Base-by-base conservation (phyloP, 305 asterid genomes). In the Fraxinus baroniana region DNA sequence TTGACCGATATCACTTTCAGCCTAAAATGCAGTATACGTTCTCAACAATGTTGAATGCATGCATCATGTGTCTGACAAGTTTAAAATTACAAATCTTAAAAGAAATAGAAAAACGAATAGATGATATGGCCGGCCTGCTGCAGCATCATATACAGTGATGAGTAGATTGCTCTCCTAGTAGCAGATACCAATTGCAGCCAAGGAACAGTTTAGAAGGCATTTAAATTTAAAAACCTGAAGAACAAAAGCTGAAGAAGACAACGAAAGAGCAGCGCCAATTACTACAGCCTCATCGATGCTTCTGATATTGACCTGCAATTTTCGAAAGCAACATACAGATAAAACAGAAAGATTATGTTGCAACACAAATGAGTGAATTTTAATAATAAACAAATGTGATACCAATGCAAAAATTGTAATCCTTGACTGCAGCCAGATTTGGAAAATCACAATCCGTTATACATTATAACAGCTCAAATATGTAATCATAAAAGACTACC, bases 281-380 rank as follows among this genome's bases (percentile, higher is more conserved):
- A 94, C 99, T 89, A 97, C 92, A 52, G 99, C 98, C 92, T 97
- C 99, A 60, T 97, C 99, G 81, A 97, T 84, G 79, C 98, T 97
- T 91, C 98, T 94, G 88, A 97, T 97, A 88, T 97, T 97, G 82
- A 97, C 99, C 99, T 94, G 83, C 83, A 87, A 55, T 79, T 84
- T 33, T 85, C 78, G 60, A 44, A 35, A 36, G 80, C 32, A 76
- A 81, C 77, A 81, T 62, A 71, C 33, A 12, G 68, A 73, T 76
- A 83, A 77, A 78, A 82, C 68, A 68, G 74, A 60, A 83, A 62
- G 77, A 80, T 62, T 4, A 49, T 52, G 72, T 66, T 57, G 73
- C 68, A 60, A 77, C 85, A 46, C 66, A 73, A 68, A 39, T 32
- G 36, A 77, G 28, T 46, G 36, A 24, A 32, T 46, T 55, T 26